These are phyloP conservation scores for Xerocomus minutiporus DNA, from an alignment of 1,284 basidiomycete genomes.

Conservation along the genomic window DNA sequence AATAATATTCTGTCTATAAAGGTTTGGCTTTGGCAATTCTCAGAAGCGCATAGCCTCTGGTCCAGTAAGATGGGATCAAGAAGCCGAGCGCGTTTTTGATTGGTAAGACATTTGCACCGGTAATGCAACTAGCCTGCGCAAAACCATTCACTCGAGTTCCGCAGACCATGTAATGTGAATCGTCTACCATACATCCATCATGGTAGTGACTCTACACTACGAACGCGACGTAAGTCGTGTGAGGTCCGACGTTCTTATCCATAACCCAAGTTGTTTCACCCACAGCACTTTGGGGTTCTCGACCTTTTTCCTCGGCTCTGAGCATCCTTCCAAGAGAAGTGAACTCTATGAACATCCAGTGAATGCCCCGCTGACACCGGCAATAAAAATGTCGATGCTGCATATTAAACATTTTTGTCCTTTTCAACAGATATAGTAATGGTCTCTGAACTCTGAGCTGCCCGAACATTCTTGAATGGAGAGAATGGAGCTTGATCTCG, in stretches of 20 bases:
- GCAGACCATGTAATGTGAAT: too few relatives aligned
- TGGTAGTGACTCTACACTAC: too few relatives aligned
- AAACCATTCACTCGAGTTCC: too few relatives aligned
- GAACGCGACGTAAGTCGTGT: too few relatives aligned
- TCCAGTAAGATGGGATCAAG: neutral
- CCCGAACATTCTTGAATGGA: too few relatives aligned
- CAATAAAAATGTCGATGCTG: neutral
- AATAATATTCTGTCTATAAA: neutral
- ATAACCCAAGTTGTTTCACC: too few relatives aligned
- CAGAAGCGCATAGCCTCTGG: neutral
- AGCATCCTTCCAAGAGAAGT: neutral
- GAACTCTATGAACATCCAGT: neutral
- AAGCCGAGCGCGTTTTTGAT: neutral
- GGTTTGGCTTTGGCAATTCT: neutral
- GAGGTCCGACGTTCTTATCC: too few relatives aligned
- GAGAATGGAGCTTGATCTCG: too few relatives aligned
- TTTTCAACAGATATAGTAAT: neutral
- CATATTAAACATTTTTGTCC: neutral
- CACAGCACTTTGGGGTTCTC: neutral
- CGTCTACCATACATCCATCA: too few relatives aligned
- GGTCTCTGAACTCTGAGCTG: neutral
- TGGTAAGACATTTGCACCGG: neutral
- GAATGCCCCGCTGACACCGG: neutral
- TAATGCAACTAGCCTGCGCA: too few relatives aligned
- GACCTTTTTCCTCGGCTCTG: too few relatives aligned